These are phyloP conservation scores for Leccinum arenicola DNA, from an alignment of 768 basidiomycete species.

Conservation along the genomic window DNA sequence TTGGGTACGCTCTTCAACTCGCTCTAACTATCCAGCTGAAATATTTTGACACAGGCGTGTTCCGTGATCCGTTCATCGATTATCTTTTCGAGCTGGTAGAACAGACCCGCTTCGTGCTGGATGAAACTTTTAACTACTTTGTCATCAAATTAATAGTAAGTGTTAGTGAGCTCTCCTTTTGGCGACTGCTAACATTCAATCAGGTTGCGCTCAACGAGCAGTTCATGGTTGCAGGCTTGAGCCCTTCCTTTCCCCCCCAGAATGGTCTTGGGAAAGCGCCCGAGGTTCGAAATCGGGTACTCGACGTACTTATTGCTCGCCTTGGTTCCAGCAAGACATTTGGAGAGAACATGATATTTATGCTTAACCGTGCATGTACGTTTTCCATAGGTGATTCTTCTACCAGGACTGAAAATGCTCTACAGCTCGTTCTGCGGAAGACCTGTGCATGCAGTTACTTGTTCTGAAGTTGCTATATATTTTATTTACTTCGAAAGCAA, in stretches of 20 bases:
- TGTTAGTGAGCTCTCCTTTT: constrained; percentile 3
- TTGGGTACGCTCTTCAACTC: constrained; percentile 54
- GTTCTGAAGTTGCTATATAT: constrained; percentile 94
- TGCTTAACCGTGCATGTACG: constrained; percentile 93
- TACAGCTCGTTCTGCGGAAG: constrained; percentile 83
- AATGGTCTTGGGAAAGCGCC: constrained; percentile 27
- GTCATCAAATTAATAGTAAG: constrained; percentile 92
- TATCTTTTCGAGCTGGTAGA: constrained; percentile 92
- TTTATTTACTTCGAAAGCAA: constrained; percentile 89
- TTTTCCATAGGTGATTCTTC: constrained; percentile 11
- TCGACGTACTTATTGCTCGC: constrained; percentile 81
- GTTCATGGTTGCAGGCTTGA: constrained; percentile 89
- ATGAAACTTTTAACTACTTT: constrained; percentile 93
- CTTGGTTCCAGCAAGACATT: constrained; percentile 90
- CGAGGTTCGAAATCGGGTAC: constrained; percentile 69
- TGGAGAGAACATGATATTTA: constrained; percentile 98
- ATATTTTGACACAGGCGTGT: constrained; percentile 51
- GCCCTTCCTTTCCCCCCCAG: constrained; percentile 22
- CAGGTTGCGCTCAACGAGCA: constrained; percentile 95
- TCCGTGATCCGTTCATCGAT: constrained; percentile 82
- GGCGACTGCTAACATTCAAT: constrained; percentile 7
- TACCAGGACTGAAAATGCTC: constrained; percentile 6
- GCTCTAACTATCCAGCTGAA: constrained; percentile 10
- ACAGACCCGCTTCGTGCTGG: constrained; percentile 80
- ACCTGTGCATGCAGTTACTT: constrained; percentile 90